These are phyloP conservation scores for Tetradesmus obliquus DNA, from an alignment of 139 green algal species.

Conservation along the genomic window DNA sequence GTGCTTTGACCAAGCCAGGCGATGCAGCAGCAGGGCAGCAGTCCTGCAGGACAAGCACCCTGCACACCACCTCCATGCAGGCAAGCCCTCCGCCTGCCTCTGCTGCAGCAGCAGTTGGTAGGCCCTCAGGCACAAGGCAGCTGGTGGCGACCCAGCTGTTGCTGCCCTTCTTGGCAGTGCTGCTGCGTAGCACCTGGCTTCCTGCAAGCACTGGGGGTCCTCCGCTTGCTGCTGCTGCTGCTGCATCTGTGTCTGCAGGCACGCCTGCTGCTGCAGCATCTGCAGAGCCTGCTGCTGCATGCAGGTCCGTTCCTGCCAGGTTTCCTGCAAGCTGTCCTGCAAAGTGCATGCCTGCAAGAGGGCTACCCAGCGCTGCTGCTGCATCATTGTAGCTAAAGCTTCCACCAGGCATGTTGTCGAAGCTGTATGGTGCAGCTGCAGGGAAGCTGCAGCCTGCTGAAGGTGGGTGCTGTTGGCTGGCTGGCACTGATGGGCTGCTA, in stretches of 20 bases:
- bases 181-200: neutral
- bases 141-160: neutral
- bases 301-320: neutral
- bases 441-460: neutral
- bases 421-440: neutral
- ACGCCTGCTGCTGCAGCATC: neutral
- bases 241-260: neutral
- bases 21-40: slow-evolving; percentile 4
- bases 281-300: neutral
- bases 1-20: neutral
- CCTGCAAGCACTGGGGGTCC: neutral
- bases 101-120: slow-evolving; percentile 25
- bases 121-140: slow-evolving; percentile 12
- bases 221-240: neutral
- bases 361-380: neutral
- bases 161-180: neutral
- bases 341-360: neutral
- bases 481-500: neutral
- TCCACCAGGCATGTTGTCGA: neutral
- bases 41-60: slow-evolving; percentile 24
- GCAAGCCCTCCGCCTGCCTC: slow-evolving; percentile 9
- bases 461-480: neutral
- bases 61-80: slow-evolving; percentile 23
- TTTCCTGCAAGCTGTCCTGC: neutral
- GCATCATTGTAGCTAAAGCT: neutral